Conservation (phyloP, 1,284 basidiomycete species). For the Phaffia rhodozyma region DNA sequence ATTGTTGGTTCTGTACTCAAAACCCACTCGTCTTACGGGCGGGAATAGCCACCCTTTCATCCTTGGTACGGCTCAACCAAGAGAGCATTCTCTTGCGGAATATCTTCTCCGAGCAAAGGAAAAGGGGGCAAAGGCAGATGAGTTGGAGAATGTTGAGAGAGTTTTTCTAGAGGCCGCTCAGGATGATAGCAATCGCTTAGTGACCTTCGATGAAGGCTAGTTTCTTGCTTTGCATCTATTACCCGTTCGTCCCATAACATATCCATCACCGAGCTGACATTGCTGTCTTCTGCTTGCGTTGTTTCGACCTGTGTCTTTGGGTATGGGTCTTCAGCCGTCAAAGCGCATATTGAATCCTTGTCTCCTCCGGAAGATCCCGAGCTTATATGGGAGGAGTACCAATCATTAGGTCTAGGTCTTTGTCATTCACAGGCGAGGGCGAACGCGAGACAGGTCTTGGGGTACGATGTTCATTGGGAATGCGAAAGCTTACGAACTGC, state of each 20-base stretch:
- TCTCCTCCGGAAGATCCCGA: constrained; percentile 41
- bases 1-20: not conserved
- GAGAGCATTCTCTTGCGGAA: constrained; percentile 52
- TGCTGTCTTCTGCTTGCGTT: too few species aligned
- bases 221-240: not conserved
- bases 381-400: constrained; percentile 43
- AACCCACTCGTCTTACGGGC: constrained; percentile 25
- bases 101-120: constrained; percentile 59
- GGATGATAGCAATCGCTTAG: not conserved
- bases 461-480: constrained; percentile 60
- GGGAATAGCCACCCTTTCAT: constrained; percentile 42
- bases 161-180: constrained; percentile 48
- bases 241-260: too few species aligned
- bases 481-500: constrained; percentile 74
- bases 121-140: constrained; percentile 49
- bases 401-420: constrained; percentile 38
- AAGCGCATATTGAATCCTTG: not conserved
- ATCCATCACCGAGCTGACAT: too few species aligned
- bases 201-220: constrained; percentile 11
- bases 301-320: too few species aligned
- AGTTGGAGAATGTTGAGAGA: constrained; percentile 63
- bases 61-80: constrained; percentile 46
- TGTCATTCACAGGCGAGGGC: constrained; percentile 58
- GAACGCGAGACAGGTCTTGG: constrained; percentile 60
- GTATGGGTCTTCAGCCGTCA: not conserved